These are phyloP conservation scores for Talaromyces nanjingensis DNA, from an alignment of 495 filamentous ascomycete genomes.

Conservation along the genomic window DNA sequence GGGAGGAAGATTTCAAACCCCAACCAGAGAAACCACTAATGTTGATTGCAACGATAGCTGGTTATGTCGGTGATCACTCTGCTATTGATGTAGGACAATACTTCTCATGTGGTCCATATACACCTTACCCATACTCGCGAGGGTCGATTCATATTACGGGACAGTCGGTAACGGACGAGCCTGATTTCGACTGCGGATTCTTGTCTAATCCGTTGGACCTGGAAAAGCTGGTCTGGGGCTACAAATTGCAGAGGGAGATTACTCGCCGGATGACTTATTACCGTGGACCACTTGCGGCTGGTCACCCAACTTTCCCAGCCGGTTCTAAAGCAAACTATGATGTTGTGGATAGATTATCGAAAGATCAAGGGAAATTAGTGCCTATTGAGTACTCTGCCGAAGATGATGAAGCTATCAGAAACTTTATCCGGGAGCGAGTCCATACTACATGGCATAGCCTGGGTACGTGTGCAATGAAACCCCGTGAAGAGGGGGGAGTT, in stretches of 20 bases:
- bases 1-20: conserved; percentile 39
- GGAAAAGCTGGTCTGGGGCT: conserved; percentile 24
- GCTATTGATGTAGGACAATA: conserved; percentile 28
- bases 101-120: conserved; percentile 27
- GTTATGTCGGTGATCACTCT: conserved; percentile 25
- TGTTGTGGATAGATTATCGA: conserved; percentile 14
- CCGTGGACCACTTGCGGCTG: conserved; percentile 40
- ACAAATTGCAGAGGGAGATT: conserved; percentile 52
- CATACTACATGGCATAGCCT: conserved; percentile 45
- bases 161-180: conserved; percentile 15
- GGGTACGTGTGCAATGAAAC: conserved; percentile 44
- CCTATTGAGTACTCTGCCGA: conserved; percentile 38
- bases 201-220: conserved; percentile 32
- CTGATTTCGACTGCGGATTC: conserved; percentile 25
- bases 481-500: conserved; percentile 36
- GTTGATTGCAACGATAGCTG: conserved; percentile 14
- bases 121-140: conserved; percentile 48
- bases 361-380: neutral
- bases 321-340: conserved; percentile 34
- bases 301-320: conserved; percentile 45
- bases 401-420: conserved; percentile 46
- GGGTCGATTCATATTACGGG: conserved; percentile 49
- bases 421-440: conserved; percentile 37
- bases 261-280: conserved; percentile 44
- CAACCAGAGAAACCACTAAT: conserved; percentile 30